Conservation (phyloP, 2,329 filamentous ascomycete species). For the Penicillium sp. region DNA sequence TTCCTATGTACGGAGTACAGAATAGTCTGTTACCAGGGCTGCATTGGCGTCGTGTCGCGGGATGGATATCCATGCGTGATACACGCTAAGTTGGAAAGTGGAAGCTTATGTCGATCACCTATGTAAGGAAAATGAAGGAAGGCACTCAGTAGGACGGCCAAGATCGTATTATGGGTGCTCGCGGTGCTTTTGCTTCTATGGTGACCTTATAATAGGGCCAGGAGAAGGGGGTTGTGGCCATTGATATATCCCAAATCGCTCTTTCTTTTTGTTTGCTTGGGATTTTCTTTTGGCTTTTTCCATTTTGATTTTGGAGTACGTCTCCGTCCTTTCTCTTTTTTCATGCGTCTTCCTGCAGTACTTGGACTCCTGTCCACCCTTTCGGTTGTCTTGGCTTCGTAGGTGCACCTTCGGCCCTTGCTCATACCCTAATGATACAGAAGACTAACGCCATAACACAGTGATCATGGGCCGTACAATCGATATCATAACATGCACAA, state of each 20-base stretch:
- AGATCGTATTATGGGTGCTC: not conserved
- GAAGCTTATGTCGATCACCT: constrained; percentile 10
- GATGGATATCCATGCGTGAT: not conserved
- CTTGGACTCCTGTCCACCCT: constrained; percentile 16
- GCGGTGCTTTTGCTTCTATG: not conserved
- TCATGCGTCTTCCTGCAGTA: constrained; percentile 11
- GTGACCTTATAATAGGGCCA: constrained; percentile 1
- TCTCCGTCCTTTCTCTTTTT: not conserved
- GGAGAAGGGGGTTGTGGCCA: not conserved
- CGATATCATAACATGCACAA: constrained; percentile 10
- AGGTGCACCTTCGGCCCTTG: not conserved
- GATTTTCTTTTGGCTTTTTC: not conserved
- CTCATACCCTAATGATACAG: too few relatives aligned
- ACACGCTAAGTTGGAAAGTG: not conserved
- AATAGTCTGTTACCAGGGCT: not conserved
- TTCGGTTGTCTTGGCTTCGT: constrained; percentile 16
- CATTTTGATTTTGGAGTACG: not conserved
- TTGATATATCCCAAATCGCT: not conserved
- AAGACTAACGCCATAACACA: constrained; percentile 1
- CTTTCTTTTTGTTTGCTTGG: not conserved
- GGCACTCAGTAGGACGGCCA: not conserved
- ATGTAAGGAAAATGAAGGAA: not conserved
- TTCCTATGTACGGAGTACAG: not conserved
- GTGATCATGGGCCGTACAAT: constrained; percentile 6
- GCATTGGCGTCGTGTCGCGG: not conserved